Conservation (phyloP, 768 basidiomycete species). For the Rhizopogon vesiculosus region DNA sequence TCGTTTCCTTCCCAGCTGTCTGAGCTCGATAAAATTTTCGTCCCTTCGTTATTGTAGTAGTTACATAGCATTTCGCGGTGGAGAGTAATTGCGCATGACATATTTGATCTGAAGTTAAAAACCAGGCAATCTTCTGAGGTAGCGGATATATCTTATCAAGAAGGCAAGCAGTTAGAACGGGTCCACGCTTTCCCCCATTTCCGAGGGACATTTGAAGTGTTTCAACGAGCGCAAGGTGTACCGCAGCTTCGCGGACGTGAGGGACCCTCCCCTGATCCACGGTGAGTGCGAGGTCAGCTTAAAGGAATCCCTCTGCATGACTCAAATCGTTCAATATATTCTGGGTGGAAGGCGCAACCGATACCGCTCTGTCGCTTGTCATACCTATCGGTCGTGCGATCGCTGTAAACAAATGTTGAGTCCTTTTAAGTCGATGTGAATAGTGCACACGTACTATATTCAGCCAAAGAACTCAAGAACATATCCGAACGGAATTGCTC, state of each 20-base stretch:
- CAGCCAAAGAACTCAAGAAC: constrained; percentile 84
- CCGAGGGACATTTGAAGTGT: constrained; percentile 83
- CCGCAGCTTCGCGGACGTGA: constrained; percentile 68
- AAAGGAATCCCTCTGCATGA: constrained; percentile 67
- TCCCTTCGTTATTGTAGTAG: too few relatives aligned
- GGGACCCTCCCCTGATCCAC: constrained; percentile 57
- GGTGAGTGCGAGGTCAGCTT: constrained; percentile 54
- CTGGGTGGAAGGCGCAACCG: constrained; percentile 41
- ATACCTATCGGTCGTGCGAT: constrained; percentile 83
- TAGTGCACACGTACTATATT: constrained; percentile 67
- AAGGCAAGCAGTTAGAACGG: constrained; percentile 55
- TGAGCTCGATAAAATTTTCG: too few relatives aligned
- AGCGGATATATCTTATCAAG: constrained; percentile 40
- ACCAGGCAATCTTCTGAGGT: neutral
- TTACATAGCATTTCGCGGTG: constrained; percentile 79
- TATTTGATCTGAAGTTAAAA: constrained; percentile 43
- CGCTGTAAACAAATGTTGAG: constrained; percentile 38
- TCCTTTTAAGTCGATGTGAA: neutral
- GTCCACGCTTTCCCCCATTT: constrained; percentile 40
- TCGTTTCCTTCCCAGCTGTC: too few relatives aligned
- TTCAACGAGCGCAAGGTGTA: constrained; percentile 66
- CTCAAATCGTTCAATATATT: constrained; percentile 59
- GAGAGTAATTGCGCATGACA: constrained; percentile 70
- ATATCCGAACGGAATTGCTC: constrained; percentile 79
- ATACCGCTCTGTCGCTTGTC: constrained; percentile 37